Evolutionary conservation across 1,284 basidiomycete species (phyloP).

Genomic region (Ganoderma meredithae): DNA sequence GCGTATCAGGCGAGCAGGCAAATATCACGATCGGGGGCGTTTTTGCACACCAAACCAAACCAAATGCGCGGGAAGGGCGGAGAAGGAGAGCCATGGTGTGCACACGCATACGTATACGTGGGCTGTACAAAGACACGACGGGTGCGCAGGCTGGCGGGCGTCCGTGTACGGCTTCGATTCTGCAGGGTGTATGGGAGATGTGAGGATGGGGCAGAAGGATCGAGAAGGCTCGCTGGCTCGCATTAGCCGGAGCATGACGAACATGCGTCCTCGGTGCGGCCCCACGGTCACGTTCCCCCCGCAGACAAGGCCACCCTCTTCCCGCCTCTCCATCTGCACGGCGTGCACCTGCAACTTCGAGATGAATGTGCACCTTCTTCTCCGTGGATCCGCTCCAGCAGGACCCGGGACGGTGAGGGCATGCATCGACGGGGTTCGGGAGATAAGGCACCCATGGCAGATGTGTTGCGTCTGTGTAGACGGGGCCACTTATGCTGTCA

Average conservation of each 20-base stretch:
- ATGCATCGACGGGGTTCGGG: neutral
- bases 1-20: neutral
- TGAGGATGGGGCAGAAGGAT: slow-evolving; percentile 15
- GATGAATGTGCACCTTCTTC: neutral
- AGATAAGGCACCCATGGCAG: neutral
- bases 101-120: neutral
- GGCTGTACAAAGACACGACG: neutral
- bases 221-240: slow-evolving; percentile 18
- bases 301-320: neutral
- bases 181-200: neutral
- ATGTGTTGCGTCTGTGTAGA: neutral
- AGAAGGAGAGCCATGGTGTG: neutral
- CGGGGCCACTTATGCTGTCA: neutral
- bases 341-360: neutral
- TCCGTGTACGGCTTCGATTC: neutral
- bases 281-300: slow-evolving; percentile 28
- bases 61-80: neutral
- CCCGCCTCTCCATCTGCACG: neutral
- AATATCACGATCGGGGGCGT: neutral
- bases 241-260: slow-evolving; percentile 4
- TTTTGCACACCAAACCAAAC: neutral
- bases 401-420: neutral
- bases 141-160: slow-evolving; percentile 1
- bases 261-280: slow-evolving; percentile 24
- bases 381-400: slow-evolving; percentile 11